These are phyloP conservation scores for Acanthamoeba castellanii DNA, from an alignment of 208 protist genomes.

Conservation along the genomic window DNA sequence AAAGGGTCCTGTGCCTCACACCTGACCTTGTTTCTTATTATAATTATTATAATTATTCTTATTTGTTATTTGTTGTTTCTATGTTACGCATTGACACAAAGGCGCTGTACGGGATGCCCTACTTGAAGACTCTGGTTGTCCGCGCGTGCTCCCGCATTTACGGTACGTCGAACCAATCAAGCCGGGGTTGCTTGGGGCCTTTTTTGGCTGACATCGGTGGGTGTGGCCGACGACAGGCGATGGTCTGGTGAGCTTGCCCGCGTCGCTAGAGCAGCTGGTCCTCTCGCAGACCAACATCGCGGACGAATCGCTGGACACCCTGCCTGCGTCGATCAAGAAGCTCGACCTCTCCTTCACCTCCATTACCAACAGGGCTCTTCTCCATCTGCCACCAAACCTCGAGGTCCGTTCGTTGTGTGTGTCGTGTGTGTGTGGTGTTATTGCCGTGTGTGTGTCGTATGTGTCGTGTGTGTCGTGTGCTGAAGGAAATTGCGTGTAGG, in stretches of 20 bases:
- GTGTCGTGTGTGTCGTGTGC: too few relatives aligned
- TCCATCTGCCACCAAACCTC: neutral
- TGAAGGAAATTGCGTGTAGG: neutral
- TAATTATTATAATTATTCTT: neutral
- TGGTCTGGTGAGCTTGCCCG: neutral
- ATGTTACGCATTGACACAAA: neutral
- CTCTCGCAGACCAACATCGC: constrained; percentile 45
- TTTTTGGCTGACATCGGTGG: neutral
- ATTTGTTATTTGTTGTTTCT: neutral
- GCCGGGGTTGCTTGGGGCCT: neutral
- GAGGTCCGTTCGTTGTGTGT: neutral
- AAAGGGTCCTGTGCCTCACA: too few relatives aligned
- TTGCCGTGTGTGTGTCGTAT: neutral
- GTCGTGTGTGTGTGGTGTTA: neutral
- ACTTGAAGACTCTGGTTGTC: neutral
- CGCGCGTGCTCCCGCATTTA: neutral
- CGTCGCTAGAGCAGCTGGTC: constrained; percentile 35
- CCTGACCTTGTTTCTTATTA: too few relatives aligned
- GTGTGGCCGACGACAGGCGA: neutral
- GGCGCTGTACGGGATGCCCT: constrained; percentile 18
- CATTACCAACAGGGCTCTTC: neutral
- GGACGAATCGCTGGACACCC: constrained; percentile 11
- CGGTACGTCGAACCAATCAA: neutral
- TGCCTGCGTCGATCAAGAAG: neutral
- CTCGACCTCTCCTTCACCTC: constrained; percentile 45